Base-by-base conservation (phyloP, 2,329 filamentous ascomycete species). In the Stemphylium beticola region DNA sequence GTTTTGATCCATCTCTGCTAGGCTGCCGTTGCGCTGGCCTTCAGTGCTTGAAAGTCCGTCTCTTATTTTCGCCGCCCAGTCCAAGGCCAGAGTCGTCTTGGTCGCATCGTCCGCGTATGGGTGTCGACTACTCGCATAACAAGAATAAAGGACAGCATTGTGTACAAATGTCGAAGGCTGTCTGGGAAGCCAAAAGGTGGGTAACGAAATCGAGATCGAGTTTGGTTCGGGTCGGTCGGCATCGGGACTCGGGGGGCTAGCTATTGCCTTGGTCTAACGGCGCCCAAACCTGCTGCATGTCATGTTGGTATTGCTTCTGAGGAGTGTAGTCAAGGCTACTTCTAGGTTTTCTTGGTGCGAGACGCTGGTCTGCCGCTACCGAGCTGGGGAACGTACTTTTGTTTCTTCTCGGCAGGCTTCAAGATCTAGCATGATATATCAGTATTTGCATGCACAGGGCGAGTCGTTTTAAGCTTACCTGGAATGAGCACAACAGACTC, bases 401-500 rank as follows among this genome's bases (percentile, higher is more conserved):
- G 93, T 89, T 99, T 99, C 89, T 99, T 99, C 87, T 99, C 95
- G 79, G 95, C 95, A 74, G 95, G 95, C 84, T 98, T 99, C 83
- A 99, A 85, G 76, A 99, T 98, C 92, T 96, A 53, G 10, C 38
- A 14, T 12, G 20, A 24, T 24, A 49, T 54, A 53, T 74, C 58
- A 73, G 71, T 58, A 29, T 38, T 15, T 18, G 33, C 24, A 29
- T 9, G 11, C 17, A 29, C 15, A 48, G 4, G 3, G 37, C 37
- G 10, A 8, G 14, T 12, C 14, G 6, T 39, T 14, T 12, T 18
- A 36, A 29, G 68, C 78, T 54, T 78, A 95, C 91, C 90, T 98
- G 95, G 89, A 99, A 99, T 61, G 93, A 97, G 84, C 95, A 99
- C 73, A 99, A 84, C 78, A 99, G 81, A 78, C 93, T 97, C 84